Base-by-base conservation (phyloP, 2,329 filamentous ascomycete species). In the Fusarium sp. region DNA sequence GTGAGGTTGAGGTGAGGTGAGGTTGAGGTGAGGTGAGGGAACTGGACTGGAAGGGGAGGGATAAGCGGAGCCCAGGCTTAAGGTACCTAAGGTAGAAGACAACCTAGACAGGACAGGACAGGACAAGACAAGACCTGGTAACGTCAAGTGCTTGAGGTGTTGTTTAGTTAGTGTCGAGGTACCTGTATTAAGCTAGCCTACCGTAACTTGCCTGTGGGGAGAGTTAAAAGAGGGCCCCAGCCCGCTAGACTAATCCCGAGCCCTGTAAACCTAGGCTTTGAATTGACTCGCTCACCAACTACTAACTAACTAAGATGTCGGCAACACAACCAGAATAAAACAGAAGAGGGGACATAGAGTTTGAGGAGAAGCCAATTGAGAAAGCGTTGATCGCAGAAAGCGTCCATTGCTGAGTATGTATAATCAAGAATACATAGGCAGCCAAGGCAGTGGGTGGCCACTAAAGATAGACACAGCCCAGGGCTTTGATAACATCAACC, bases 141-240 rank as follows among this genome's bases (percentile, higher is more conserved):
- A 19, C 45, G 59, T 35, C 40, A 44, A 28, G n/a, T 44, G 41
- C 51, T 58, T 47, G 35, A 64, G 59, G 41, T 39, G 35, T 46
- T 48, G 34, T 34, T 60, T 43, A 38, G 42, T 42, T 35, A 34
- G 29, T 47, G 40, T 19, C 19, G 19, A 19, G 19, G 19, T 19
- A 19, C 19, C 40, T 48, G 41, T 48, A 19, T 19, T 3, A 19
- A 60, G 32, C 42, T 58, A 59, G 13, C 35, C 48, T 51, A 66
- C 52, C 32, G 43, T 47, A 52, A 63, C 55, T 53, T 45, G 36
- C 52, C 61, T 45, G 44, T 40, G 49, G 59, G 56, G 35, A 34
- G 48, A 55, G 39, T 50, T 58, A 55, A 47, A 63, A 60, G 53
- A 60, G 48, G 58, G 56, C 39, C 61, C 50, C 46, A 62, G 59